phyloP scores from a whole-genome alignment of 257 asterid species.

The Prunella vulgaris region DNA sequence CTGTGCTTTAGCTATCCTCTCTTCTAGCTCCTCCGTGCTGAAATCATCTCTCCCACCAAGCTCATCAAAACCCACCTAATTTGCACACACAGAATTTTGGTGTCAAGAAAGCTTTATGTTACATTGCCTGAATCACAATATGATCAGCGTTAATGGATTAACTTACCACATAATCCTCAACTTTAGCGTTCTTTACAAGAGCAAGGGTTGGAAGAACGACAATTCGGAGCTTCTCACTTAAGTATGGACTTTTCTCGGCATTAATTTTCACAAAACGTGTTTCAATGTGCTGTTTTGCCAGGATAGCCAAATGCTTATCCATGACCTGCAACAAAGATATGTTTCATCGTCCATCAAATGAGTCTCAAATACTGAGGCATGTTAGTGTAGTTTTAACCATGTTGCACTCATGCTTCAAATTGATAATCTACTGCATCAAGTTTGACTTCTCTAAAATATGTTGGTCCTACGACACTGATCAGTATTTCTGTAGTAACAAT shows the following conservation, averaged over 20 bases:
- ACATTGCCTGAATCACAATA: neutral
- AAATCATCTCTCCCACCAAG: conserved; percentile 90
- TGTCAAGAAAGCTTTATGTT: conserved; percentile 2
- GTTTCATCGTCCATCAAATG: neutral
- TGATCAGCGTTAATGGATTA: neutral
- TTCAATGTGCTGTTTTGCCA: conserved; percentile 88
- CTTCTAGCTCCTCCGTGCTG: conserved; percentile 92
- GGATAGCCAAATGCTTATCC: conserved; percentile 83
- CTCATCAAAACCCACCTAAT: conserved; percentile 93
- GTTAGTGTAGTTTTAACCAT: neutral
- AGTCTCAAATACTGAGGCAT: neutral
- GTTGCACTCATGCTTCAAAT: neutral
- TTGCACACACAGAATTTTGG: conserved; percentile 4
- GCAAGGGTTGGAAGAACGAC: conserved; percentile 94
- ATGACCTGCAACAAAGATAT: conserved; percentile 55
- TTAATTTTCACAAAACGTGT: conserved; percentile 88
- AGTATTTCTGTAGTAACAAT: neutral
- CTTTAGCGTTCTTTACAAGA: conserved; percentile 84
- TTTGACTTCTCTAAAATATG: neutral
- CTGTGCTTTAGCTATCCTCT: conserved; percentile 75
- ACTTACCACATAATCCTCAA: conserved; percentile 90
- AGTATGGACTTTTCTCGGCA: conserved; percentile 90
- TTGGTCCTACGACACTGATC: neutral
- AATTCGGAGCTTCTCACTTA: conserved; percentile 85
- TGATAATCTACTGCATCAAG: neutral